phyloP scores from a whole-genome alignment of 2,329 filamentous ascomycete genomes.

The Ceratocystis lukuohia region DNA sequence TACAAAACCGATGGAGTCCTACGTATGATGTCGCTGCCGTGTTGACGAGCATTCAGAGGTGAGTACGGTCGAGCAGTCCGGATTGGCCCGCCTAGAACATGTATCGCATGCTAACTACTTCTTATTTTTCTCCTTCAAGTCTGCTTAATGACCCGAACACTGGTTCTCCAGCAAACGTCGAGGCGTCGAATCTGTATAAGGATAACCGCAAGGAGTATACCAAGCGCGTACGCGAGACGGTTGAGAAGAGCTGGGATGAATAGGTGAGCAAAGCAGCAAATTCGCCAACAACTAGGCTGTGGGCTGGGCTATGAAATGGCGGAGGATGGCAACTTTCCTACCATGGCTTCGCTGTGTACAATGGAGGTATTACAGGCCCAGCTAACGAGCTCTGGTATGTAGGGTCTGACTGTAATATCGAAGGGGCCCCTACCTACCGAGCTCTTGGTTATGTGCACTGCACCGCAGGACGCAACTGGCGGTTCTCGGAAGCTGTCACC shows the following conservation, averaged over 20 bases:
- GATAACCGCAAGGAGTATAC: conserved; percentile 95
- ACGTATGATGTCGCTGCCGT: conserved; percentile 97
- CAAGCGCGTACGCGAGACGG: conserved; percentile 87
- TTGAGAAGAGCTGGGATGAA: conserved; percentile 99
- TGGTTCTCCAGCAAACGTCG: conserved; percentile 93
- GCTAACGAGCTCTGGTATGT: no score
- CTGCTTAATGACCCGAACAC: conserved; percentile 96
- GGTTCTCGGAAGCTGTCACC: neutral
- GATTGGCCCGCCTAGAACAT: neutral
- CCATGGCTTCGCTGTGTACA: no score
- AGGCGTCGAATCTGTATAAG: conserved; percentile 96
- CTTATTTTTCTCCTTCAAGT: conserved; percentile 35
- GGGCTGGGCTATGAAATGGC: no score
- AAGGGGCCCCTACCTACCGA: no score
- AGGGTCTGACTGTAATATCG: no score
- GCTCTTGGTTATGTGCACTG: no score
- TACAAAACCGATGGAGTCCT: conserved; percentile 97
- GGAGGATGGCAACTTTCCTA: no score
- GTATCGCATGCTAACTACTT: conserved; percentile 24
- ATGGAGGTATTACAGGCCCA: no score
- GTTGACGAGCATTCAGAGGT: conserved; percentile 96
- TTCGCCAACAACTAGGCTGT: neutral
- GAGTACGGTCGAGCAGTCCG: neutral
- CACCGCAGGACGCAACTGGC: no score
- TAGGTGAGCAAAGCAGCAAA: conserved; percentile 27